Percentiles rank a stretch among this genome's conserved stretches.
phyloP scores from a whole-genome alignment of 2,329 filamentous ascomycete species.

The Aspergillus bombycis region DNA sequence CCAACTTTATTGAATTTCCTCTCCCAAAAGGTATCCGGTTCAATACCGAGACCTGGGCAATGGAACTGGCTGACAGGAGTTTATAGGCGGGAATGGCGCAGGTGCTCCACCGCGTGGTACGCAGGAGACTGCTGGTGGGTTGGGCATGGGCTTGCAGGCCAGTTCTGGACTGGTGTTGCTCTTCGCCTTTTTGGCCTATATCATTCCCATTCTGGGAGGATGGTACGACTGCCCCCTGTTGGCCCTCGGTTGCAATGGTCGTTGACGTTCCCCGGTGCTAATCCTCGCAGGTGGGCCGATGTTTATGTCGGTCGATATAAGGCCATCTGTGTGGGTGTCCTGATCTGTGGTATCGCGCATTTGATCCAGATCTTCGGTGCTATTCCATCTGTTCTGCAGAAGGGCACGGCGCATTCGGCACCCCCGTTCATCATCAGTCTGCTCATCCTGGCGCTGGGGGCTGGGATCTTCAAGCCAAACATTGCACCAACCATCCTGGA shows the following conservation, averaged over 20 bases:
- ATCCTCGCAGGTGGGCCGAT: slow-evolving; percentile 25
- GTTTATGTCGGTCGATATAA: slow-evolving; percentile 31
- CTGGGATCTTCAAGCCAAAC: slow-evolving; percentile 46
- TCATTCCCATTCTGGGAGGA: slow-evolving; percentile 55
- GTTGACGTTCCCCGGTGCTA: neutral
- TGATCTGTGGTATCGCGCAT: slow-evolving; percentile 43
- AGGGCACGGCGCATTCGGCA: slow-evolving; percentile 34
- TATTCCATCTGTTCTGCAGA: slow-evolving; percentile 45
- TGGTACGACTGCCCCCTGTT: neutral
- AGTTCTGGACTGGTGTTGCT: slow-evolving; percentile 58
- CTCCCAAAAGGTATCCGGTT: slow-evolving; percentile 52
- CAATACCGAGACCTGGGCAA: neutral
- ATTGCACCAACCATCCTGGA: slow-evolving; percentile 50
- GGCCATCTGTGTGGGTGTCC: slow-evolving; percentile 43
- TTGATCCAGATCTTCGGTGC: slow-evolving; percentile 38
- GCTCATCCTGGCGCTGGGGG: slow-evolving; percentile 43
- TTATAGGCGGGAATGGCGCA: slow-evolving; percentile 41
- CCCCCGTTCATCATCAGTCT: slow-evolving; percentile 46
- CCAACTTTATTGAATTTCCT: slow-evolving; percentile 65
- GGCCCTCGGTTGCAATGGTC: neutral
- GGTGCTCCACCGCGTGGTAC: slow-evolving; percentile 39
- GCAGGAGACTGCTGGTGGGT: slow-evolving; percentile 58
- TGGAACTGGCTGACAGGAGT: neutral
- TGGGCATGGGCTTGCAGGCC: slow-evolving; percentile 60
- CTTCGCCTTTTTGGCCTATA: slow-evolving; percentile 57